Evolutionary conservation across 345 rosid species (phyloP), one percentile per base, ranked within the genome.

Genomic region (Melastoma malabathricum): DNA sequence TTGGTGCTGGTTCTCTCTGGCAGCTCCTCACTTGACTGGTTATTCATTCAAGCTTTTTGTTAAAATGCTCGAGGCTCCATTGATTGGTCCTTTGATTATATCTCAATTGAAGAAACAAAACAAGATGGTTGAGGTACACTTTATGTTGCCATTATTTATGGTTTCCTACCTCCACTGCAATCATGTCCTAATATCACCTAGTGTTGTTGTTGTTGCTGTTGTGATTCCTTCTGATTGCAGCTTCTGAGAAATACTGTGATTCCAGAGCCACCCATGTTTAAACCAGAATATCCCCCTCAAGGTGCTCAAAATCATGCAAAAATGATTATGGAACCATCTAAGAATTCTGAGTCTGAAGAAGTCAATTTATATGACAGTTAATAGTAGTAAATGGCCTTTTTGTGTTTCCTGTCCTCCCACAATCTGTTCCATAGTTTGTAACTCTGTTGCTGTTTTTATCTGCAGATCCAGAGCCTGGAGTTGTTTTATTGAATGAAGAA

Each of bases 191-290:
- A 29, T 29, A 29, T 29, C 5, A 29, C 38, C 38, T 6, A 29
- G 38, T 29, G 38, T 29, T 4, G 38, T n/a, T n/a, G n/a, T n/a
- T n/a, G n/a, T n/a, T n/a, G n/a, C 38, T 29, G 38, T 29, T 61
- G 45, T 54, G 45, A 23, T 51, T 60, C 6, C 6, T 29, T 29
- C 38, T 29, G 5, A 29, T 29, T 29, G 46, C 70, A 87, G 96
- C 48, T 79, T 59, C 65, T 87, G 71, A 73, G 69, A 59, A 64
- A 77, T 63, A 77, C 84, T 15, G 80, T 52, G 47, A 76, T 87
- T 60, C 94, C 96, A 6, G 96, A 87, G 69, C 62, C 69, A 44
- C 96, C 96, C 34, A 84, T 87, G 96, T 84, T 75, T 54, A 84
- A 67, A 61, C 96, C 96, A 6, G 94, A 84, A 75, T 84, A 60